Evolutionary conservation across 192 early-diverging fungal species (phyloP), one percentile per base, ranked within the genome.

Genomic region (Piromyces finnis): DNA sequence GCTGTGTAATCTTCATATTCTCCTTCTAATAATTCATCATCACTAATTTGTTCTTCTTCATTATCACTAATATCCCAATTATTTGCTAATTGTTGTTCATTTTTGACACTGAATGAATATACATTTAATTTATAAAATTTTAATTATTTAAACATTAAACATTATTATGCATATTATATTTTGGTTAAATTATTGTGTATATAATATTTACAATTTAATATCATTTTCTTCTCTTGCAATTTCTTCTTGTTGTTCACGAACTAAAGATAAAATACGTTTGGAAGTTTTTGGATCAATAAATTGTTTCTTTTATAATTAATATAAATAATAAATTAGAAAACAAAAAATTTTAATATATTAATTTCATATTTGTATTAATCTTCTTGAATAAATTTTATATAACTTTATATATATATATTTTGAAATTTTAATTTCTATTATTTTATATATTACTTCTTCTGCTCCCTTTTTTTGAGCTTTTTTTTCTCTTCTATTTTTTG

Each of bases 281-380:
- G 96, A 97, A 35, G 95, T 92, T 83, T 95, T 96, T 78, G 92
- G 88, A 83, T 98, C 97, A n/a, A 97, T 88, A 79, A 86, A 92
- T 85, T 86, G 86, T 90, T 91, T 83, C 32, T 81, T 82, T 28
- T 2, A 11, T 41, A 59, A 17, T 32, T 32, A 27, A 77, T 3
- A 35, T 30, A 84, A 79, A 80, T 59, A 35, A 81, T 84, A 59
- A 78, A n/a, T 79, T 77, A 80, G 17, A 77, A 77, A n/a, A n/a
- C n/a, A n/a, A n/a, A n/a, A n/a, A n/a, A n/a, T n/a, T n/a, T n/a
- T n/a, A n/a, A n/a, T n/a, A n/a, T n/a, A n/a, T n/a, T n/a, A n/a
- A n/a, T n/a, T n/a, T n/a, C n/a, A n/a, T n/a, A n/a, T n/a, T n/a
- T n/a, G n/a, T n/a, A n/a, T n/a, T n/a, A n/a, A n/a, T n/a, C n/a